A percentile compares a stretch with the other conserved stretches of the same genome.
Evolutionary conservation across 2,329 filamentous ascomycete species (phyloP).

Genomic region (Camptophora hylomeconis): DNA sequence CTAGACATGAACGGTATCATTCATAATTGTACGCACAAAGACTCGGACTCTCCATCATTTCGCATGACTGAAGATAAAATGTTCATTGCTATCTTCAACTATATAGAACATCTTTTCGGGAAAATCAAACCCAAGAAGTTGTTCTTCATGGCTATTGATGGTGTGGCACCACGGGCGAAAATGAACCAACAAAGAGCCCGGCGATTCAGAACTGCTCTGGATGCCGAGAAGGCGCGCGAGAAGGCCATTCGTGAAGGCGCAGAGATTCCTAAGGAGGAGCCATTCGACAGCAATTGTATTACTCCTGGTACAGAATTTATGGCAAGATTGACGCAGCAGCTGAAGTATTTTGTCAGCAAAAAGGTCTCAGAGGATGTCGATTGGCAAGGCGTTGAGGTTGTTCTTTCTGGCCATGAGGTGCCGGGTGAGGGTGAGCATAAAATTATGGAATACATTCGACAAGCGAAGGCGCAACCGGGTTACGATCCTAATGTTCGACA

Average conservation of each 20-base stretch:
- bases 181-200: conserved; percentile 98
- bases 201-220: conserved; percentile 85
- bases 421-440: conserved; percentile 98
- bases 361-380: conserved; percentile 94
- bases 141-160: conserved; percentile 99
- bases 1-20: conserved; percentile 94
- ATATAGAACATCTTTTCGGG: conserved; percentile 95
- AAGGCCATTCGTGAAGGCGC: conserved; percentile 82
- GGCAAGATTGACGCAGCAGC: conserved; percentile 83
- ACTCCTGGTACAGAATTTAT: conserved; percentile 95
- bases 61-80: conserved; percentile 95
- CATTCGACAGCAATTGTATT: conserved; percentile 98
- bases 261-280: conserved; percentile 85
- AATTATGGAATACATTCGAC: conserved; percentile 99
- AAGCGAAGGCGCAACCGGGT: conserved; percentile 84
- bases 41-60: conserved; percentile 81
- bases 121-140: conserved; percentile 98
- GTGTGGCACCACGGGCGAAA: conserved; percentile 92
- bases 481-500: conserved; percentile 92
- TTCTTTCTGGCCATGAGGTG: conserved; percentile 93
- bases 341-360: conserved; percentile 98
- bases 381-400: conserved; percentile 94
- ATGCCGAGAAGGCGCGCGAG: conserved; percentile 77
- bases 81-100: conserved; percentile 99
- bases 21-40: conserved; percentile 97